These are phyloP conservation scores for Xylaria flabelliformis DNA, from an alignment of 495 filamentous ascomycete species.

Conservation along the genomic window DNA sequence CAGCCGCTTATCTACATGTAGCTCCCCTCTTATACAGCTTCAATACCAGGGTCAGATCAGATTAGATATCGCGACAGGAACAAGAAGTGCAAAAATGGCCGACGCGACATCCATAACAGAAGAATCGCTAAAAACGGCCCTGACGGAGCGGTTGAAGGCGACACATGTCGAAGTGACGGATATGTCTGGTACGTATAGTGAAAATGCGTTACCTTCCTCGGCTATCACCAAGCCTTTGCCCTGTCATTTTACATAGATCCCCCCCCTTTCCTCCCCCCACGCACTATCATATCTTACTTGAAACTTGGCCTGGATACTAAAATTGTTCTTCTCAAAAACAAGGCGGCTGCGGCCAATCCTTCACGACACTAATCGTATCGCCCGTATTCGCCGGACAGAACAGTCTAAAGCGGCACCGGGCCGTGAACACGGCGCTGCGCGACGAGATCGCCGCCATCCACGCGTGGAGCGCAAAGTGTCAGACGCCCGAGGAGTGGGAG, in stretches of 20 bases:
- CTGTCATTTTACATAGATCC: too few relatives aligned
- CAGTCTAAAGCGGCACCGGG: constrained; percentile 83
- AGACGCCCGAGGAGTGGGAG: constrained; percentile 93
- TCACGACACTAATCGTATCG: constrained; percentile 90
- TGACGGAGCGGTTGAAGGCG: constrained; percentile 76
- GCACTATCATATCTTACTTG: background rate
- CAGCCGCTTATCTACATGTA: background rate
- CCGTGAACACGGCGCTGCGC: constrained; percentile 87
- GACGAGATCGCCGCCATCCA: constrained; percentile 94
- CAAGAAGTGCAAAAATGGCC: constrained; percentile 51
- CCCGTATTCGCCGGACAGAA: constrained; percentile 85
- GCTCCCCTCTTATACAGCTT: background rate
- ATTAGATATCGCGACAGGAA: background rate
- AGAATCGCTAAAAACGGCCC: constrained; percentile 67
- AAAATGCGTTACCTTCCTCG: background rate
- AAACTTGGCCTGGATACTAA: background rate
- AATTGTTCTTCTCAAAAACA: background rate
- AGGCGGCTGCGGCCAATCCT: constrained; percentile 97
- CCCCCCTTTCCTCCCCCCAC: constrained; percentile 19
- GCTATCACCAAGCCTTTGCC: too few relatives aligned
- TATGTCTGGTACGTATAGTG: constrained; percentile 73
- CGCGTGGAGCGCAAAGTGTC: constrained; percentile 98
- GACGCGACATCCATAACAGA: constrained; percentile 68
- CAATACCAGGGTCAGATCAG: background rate
- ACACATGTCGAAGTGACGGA: constrained; percentile 91